These are phyloP conservation scores for Cordyceps fumosorosea DNA, from an alignment of 2,329 filamentous ascomycete genomes.

Conservation along the genomic window DNA sequence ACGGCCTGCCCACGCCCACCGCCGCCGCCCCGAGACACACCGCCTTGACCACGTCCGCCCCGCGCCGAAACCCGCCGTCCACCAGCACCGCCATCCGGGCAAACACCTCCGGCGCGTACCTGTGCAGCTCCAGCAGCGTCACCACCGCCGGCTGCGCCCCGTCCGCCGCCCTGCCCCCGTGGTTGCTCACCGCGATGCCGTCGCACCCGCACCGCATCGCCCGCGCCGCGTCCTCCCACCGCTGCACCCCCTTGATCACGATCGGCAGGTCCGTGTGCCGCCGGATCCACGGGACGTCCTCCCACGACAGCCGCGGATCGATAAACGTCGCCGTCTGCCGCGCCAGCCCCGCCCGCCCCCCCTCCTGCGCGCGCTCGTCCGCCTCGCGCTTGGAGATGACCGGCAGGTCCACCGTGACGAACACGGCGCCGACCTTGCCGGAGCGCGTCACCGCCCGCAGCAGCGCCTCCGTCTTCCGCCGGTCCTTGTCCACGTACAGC, in stretches of 20 bases:
- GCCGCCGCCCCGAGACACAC: slow-evolving; percentile 35
- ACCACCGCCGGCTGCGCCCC: slow-evolving; percentile 34
- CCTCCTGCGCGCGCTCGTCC: slow-evolving; percentile 14
- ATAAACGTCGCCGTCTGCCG: slow-evolving; percentile 12
- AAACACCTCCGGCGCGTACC: slow-evolving; percentile 33
- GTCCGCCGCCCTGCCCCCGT: slow-evolving; percentile 31
- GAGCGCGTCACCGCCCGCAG: not conserved
- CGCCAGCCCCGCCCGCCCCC: slow-evolving; percentile 8
- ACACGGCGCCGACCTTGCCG: slow-evolving; percentile 13
- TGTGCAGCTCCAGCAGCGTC: slow-evolving; percentile 33
- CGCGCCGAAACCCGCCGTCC: slow-evolving; percentile 36
- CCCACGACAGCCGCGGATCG: slow-evolving; percentile 35
- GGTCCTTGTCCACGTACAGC: slow-evolving; percentile 15
- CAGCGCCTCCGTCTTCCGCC: slow-evolving; percentile 1
- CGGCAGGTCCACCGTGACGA: slow-evolving; percentile 14
- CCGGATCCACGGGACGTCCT: slow-evolving; percentile 44
- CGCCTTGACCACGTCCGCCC: slow-evolving; percentile 37
- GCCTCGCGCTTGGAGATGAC: slow-evolving; percentile 16
- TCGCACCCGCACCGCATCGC: slow-evolving; percentile 31
- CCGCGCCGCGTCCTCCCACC: slow-evolving; percentile 33
- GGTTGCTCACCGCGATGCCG: slow-evolving; percentile 39
- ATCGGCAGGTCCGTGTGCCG: slow-evolving; percentile 42
- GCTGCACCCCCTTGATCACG: slow-evolving; percentile 38
- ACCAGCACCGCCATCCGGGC: slow-evolving; percentile 31
- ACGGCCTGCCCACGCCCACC: slow-evolving; percentile 41